Evolutionary conservation across 2,329 filamentous ascomycete species (phyloP).

Genomic region (Verticillium isaacii): DNA sequence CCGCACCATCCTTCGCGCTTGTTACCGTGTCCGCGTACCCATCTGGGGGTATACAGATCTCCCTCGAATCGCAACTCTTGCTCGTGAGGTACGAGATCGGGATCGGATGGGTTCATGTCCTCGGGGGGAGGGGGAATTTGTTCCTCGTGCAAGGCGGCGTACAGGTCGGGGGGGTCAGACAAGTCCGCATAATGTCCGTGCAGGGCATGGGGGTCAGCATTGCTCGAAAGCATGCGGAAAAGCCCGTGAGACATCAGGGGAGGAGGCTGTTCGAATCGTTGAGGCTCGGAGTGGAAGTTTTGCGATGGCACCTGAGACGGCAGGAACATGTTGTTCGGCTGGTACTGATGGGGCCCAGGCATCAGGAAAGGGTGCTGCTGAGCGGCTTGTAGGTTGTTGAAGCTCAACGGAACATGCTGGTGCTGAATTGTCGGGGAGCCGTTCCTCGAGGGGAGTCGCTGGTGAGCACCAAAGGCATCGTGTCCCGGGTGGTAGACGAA

Average conservation of each 20-base stretch:
- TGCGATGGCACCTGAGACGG: conserved; percentile 31
- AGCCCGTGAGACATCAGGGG: conserved; percentile 65
- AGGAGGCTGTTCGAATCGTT: conserved; percentile 46
- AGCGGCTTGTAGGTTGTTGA: conserved; percentile 49
- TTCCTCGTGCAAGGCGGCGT: conserved; percentile 69
- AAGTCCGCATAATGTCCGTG: conserved; percentile 69
- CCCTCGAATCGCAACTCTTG: conserved; percentile 75
- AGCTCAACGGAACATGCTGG: conserved; percentile 46
- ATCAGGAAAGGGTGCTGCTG: conserved; percentile 53
- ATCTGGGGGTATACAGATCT: conserved; percentile 77
- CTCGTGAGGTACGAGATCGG: conserved; percentile 71
- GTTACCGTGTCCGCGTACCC: conserved; percentile 81
- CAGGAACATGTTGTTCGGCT: conserved; percentile 55
- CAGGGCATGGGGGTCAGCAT: conserved; percentile 62
- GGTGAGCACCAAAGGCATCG: conserved; percentile 53
- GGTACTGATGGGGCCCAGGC: conserved; percentile 44
- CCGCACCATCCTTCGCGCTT: conserved; percentile 89
- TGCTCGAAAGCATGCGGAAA: conserved; percentile 71
- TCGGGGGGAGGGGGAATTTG: conserved; percentile 70
- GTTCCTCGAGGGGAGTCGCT: conserved; percentile 50
- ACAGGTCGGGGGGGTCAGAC: conserved; percentile 72
- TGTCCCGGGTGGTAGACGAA: conserved; percentile 59
- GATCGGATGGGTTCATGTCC: conserved; percentile 76
- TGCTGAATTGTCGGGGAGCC: conserved; percentile 44
- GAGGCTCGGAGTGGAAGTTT: conserved; percentile 43